Evolutionary conservation across 441 rosid species (phyloP).

Genomic region (Erysimum pusillum): DNA sequence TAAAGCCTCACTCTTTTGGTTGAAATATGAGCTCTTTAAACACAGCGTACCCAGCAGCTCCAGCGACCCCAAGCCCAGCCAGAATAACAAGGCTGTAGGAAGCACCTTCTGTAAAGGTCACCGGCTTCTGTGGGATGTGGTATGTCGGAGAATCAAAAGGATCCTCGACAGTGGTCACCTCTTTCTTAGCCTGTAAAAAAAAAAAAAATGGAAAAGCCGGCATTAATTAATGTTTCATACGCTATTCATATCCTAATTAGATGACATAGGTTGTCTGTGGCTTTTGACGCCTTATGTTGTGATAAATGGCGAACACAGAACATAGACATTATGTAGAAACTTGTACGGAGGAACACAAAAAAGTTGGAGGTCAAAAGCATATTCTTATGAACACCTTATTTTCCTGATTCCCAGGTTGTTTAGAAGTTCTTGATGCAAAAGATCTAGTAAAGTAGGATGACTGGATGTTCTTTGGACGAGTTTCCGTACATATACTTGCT

Average conservation of each 20-base stretch:
- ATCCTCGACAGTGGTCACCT: slow-evolving; percentile 83
- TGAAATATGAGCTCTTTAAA: slow-evolving; percentile 93
- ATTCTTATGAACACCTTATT: slow-evolving; percentile 65
- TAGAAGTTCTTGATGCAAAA: slow-evolving; percentile 75
- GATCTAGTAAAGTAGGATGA: slow-evolving; percentile 57
- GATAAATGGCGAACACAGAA: slow-evolving; percentile 30
- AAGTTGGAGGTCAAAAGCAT: slow-evolving; percentile 18
- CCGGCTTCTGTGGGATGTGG: slow-evolving; percentile 94
- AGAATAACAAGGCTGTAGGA: slow-evolving; percentile 88
- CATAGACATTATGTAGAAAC: slow-evolving; percentile 11
- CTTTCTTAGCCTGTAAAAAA: slow-evolving; percentile 72
- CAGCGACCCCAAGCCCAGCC: slow-evolving; percentile 94
- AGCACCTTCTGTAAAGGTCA: slow-evolving; percentile 92
- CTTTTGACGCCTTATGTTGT: slow-evolving; percentile 3
- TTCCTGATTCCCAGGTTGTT: slow-evolving; percentile 48
- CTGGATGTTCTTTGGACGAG: slow-evolving; percentile 31
- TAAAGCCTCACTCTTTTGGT: slow-evolving; percentile 86
- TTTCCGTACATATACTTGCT: slow-evolving; percentile 41
- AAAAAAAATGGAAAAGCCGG: slow-evolving; percentile 15
- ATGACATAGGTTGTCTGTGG: slow-evolving; percentile 17
- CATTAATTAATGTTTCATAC: neutral
- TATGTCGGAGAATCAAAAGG: slow-evolving; percentile 97
- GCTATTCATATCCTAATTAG: neutral
- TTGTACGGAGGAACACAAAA: neutral
- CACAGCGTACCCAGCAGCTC: slow-evolving; percentile 89